Percentiles rank a stretch among this genome's conserved stretches.
These are phyloP conservation scores for Cercophora sp. DNA, from an alignment of 495 filamentous ascomycete species.

Conservation along the genomic window DNA sequence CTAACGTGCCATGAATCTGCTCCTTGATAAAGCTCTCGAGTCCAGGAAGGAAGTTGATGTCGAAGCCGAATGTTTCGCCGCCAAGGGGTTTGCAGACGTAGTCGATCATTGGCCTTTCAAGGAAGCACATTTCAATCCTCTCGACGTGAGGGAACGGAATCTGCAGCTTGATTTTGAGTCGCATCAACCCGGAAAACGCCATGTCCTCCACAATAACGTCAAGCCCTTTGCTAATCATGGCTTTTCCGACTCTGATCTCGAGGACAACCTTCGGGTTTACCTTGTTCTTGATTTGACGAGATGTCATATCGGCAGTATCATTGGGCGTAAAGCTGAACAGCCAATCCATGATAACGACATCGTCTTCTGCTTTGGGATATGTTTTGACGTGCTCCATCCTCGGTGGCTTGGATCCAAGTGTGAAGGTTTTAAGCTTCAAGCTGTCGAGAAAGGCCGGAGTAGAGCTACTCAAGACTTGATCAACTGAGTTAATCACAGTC, in stretches of 20 bases:
- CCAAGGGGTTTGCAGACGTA: slow-evolving; percentile 97
- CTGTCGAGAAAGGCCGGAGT: slow-evolving; percentile 93
- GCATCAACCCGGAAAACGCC: slow-evolving; percentile 89
- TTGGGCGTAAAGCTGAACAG: slow-evolving; percentile 98
- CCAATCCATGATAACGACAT: slow-evolving; percentile 98
- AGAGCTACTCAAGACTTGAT: slow-evolving; percentile 87
- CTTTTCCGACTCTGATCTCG: slow-evolving; percentile 90
- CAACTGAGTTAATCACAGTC: slow-evolving; percentile 86
- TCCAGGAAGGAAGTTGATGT: slow-evolving; percentile 98
- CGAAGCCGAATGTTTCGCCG: slow-evolving; percentile 91
- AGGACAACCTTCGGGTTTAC: slow-evolving; percentile 95
- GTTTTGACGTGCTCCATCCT: slow-evolving; percentile 96
- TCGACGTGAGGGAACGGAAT: slow-evolving; percentile 94
- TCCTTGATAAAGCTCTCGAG: slow-evolving; percentile 91
- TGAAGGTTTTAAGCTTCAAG: slow-evolving; percentile 84
- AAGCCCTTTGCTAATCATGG: slow-evolving; percentile 89
- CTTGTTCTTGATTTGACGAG: slow-evolving; percentile 85
- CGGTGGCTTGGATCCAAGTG: slow-evolving; percentile 89
- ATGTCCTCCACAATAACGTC: slow-evolving; percentile 98
- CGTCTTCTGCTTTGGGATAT: slow-evolving; percentile 92
- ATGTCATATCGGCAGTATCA: slow-evolving; percentile 85
- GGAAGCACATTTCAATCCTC: slow-evolving; percentile 84
- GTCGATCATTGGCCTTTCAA: slow-evolving; percentile 70
- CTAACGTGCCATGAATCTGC: slow-evolving; percentile 86
- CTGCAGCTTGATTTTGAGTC: slow-evolving; percentile 95